Percentiles rank a stretch among this genome's conserved stretches.
These are phyloP conservation scores for Trichopus zeylanicus DNA, from an alignment of 116 monocot genomes.

Conservation along the genomic window DNA sequence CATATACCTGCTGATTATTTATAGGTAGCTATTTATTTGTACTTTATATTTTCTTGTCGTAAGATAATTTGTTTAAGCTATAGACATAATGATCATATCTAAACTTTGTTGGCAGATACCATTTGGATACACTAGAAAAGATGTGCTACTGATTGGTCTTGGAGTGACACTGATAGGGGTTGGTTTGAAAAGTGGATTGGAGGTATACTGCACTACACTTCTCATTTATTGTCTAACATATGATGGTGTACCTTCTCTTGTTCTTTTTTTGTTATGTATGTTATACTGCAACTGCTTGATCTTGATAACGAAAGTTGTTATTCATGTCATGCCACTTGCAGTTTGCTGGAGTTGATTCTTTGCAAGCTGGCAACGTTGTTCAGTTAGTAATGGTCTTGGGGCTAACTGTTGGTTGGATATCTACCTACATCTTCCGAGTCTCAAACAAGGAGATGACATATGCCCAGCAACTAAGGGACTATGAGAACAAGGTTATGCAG, in stretches of 20 bases:
- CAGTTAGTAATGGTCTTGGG: conserved; percentile 86
- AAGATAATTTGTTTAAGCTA: not conserved
- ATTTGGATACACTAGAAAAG: conserved; percentile 92
- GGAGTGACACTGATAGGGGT: conserved; percentile 61
- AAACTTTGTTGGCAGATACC: conserved; percentile 35
- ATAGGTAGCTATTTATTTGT: not conserved
- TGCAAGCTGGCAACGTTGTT: conserved; percentile 90
- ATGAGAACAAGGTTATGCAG: conserved; percentile 97
- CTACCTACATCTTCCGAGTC: conserved; percentile 90
- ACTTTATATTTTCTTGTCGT: not conserved
- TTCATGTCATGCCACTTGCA: conserved; percentile 19
- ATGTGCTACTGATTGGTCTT: conserved; percentile 89
- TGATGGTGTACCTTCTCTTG: not conserved
- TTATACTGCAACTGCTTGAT: not conserved
- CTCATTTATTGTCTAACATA: not conserved
- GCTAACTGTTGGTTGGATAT: conserved; percentile 90
- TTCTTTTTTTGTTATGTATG: not conserved
- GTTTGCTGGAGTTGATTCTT: conserved; percentile 80
- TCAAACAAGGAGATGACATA: conserved; percentile 99
- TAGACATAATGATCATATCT: not conserved
- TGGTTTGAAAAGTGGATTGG: conserved; percentile 82
- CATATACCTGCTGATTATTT: not conserved
- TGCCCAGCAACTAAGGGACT: conserved; percentile 79
- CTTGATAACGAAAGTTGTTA: not conserved
- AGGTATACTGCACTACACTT: no score